phyloP scores from a whole-genome alignment of 495 filamentous ascomycete genomes.

The Extremus antarcticus region DNA sequence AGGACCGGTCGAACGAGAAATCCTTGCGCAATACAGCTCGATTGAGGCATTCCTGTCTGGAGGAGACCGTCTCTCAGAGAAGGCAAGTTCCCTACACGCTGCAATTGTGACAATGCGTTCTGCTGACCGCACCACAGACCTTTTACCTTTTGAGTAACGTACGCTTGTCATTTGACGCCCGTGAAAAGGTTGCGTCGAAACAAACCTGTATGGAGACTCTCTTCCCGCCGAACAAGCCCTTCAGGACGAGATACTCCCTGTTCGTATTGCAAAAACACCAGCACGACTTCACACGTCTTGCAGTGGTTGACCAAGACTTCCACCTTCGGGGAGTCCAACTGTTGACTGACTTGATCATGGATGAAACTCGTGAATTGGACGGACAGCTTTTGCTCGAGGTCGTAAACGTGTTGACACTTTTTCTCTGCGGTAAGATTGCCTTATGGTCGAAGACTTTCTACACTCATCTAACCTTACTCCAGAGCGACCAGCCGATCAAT shows the following conservation, averaged over 20 bases:
- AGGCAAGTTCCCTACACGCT: slow-evolving; percentile 6
- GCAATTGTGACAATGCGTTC: too few species aligned
- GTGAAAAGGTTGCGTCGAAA: slow-evolving; percentile 2
- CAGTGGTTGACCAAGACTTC: slow-evolving; percentile 7
- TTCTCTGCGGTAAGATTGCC: slow-evolving; percentile 7
- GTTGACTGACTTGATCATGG: slow-evolving; percentile 4
- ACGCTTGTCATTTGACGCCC: slow-evolving; percentile 12
- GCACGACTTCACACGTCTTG: slow-evolving; percentile 6
- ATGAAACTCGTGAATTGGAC: background rate
- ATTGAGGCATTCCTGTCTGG: slow-evolving; percentile 65
- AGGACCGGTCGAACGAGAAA: slow-evolving; percentile 14
- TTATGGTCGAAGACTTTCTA: background rate
- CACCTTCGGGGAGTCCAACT: slow-evolving; percentile 1
- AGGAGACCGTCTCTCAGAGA: background rate
- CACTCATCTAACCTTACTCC: background rate
- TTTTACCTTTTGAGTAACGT: slow-evolving; percentile 23
- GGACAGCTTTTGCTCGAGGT: background rate
- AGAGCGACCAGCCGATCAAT: slow-evolving; percentile 3
- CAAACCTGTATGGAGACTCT: slow-evolving; percentile 1
- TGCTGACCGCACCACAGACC: slow-evolving; percentile 13
- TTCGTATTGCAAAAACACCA: slow-evolving; percentile 6
- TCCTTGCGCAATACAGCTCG: slow-evolving; percentile 75
- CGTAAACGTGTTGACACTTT: background rate
- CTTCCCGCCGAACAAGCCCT: slow-evolving; percentile 9
- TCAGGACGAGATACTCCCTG: slow-evolving; percentile 6